A percentile compares a stretch with the other conserved stretches of the same genome.
Evolutionary conservation across 768 basidiomycete species (phyloP).

Genomic region (Omphalotus guepiniiformis): DNA sequence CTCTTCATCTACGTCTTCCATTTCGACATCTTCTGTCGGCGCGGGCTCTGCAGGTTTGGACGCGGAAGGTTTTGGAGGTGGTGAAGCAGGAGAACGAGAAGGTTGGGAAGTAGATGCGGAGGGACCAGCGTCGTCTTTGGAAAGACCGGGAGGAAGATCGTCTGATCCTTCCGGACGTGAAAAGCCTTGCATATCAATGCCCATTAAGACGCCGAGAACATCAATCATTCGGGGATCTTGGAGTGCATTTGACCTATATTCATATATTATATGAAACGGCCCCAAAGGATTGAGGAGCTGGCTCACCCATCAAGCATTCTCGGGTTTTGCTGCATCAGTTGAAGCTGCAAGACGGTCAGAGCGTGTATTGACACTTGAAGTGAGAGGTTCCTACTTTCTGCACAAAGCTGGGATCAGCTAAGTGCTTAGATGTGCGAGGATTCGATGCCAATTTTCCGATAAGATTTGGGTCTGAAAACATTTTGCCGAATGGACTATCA

Average conservation of each 20-base stretch:
- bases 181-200: slow-evolving; percentile 87
- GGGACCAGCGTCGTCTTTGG: slow-evolving; percentile 19
- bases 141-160: slow-evolving; percentile 64
- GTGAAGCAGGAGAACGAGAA: slow-evolving; percentile 36
- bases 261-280: background rate
- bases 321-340: slow-evolving; percentile 67
- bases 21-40: slow-evolving; percentile 57
- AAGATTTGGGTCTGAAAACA: slow-evolving; percentile 84
- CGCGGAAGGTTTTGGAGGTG: slow-evolving; percentile 40
- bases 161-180: slow-evolving; percentile 80
- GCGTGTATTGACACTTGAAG: slow-evolving; percentile 8
- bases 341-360: slow-evolving; percentile 38
- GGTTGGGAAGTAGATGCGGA: slow-evolving; percentile 27
- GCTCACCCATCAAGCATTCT: slow-evolving; percentile 54
- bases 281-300: slow-evolving; percentile 9
- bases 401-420: slow-evolving; percentile 80
- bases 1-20: slow-evolving; percentile 63
- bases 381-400: slow-evolving; percentile 44
- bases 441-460: slow-evolving; percentile 81
- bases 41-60: slow-evolving; percentile 34
- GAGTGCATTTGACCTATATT: slow-evolving; percentile 38
- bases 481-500: slow-evolving; percentile 59
- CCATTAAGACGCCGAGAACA: slow-evolving; percentile 90
- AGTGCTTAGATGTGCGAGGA: slow-evolving; percentile 79
- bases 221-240: slow-evolving; percentile 92